These are phyloP conservation scores for Entomophthora muscae DNA, from an alignment of 371 early-diverging fungal genomes.

Conservation along the genomic window DNA sequence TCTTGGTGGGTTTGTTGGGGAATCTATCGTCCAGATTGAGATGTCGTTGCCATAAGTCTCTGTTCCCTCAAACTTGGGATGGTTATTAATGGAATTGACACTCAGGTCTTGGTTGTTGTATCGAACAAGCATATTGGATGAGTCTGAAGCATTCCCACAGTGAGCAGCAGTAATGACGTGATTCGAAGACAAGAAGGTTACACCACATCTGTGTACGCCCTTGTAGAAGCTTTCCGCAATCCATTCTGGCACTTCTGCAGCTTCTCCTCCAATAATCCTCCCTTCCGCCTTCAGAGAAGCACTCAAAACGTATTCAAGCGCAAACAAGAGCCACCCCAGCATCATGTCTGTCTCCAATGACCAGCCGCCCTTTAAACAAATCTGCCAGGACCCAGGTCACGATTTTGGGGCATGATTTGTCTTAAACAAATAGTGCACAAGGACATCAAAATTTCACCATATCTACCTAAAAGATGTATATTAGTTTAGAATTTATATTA, in stretches of 20 bases:
- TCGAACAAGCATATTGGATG: not conserved
- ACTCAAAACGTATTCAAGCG: too few species aligned
- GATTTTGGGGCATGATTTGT: too few species aligned
- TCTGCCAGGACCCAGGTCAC: too few species aligned
- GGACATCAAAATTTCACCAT: too few species aligned
- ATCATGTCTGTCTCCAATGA: too few species aligned
- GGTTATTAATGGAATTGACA: not conserved
- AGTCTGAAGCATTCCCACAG: not conserved
- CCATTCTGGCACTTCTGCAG: not conserved
- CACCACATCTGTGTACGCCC: not conserved
- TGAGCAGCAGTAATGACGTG: not conserved
- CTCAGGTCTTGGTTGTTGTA: not conserved
- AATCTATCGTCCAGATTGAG: not conserved
- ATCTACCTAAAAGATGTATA: too few species aligned
- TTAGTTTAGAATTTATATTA: too few species aligned
- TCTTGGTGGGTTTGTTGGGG: not conserved
- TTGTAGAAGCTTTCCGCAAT: not conserved
- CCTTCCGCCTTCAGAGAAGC: not conserved
- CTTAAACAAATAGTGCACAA: too few species aligned
- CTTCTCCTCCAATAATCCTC: not conserved
- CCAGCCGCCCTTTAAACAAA: too few species aligned
- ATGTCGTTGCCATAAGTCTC: not conserved
- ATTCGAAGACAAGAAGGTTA: not conserved
- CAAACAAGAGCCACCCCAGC: too few species aligned
- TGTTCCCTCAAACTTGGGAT: not conserved